These are phyloP conservation scores for Globisporangium ultimum DNA, from an alignment of 352 stramenopile species.

Conservation along the genomic window DNA sequence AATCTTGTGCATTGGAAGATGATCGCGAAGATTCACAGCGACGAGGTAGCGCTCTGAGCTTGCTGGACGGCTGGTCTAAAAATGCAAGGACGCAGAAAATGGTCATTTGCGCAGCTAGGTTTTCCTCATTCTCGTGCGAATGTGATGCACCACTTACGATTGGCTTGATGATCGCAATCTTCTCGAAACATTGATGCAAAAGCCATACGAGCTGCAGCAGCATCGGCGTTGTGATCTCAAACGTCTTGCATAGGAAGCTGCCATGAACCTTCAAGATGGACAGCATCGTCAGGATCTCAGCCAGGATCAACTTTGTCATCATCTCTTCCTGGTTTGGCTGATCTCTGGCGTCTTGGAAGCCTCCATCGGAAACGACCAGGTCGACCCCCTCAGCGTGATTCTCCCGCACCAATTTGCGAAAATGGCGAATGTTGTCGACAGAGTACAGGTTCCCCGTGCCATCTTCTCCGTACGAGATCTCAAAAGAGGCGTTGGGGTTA, in stretches of 20 bases:
- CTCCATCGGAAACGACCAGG: conserved; percentile 68
- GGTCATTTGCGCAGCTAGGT: not conserved
- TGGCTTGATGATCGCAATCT: conserved; percentile 69
- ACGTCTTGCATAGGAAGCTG: conserved; percentile 80
- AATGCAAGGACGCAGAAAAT: conserved; percentile 2
- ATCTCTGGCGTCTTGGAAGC: conserved; percentile 65
- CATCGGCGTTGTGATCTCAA: conserved; percentile 55
- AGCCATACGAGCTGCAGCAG: conserved; percentile 70
- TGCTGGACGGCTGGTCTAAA: conserved; percentile 69
- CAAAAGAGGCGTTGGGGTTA: conserved; percentile 18
- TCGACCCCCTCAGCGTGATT: conserved; percentile 36
- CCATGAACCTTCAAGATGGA: conserved; percentile 35
- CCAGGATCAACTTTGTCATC: conserved; percentile 60
- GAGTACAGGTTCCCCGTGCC: conserved; percentile 69
- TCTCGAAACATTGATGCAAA: conserved; percentile 55
- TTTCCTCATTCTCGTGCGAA: too few species aligned
- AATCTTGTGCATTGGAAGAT: conserved; percentile 19
- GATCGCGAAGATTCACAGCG: conserved; percentile 21
- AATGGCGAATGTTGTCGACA: conserved; percentile 49
- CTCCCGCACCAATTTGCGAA: conserved; percentile 34
- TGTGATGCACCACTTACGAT: conserved; percentile 21
- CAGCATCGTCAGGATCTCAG: conserved; percentile 63
- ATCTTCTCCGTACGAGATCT: conserved; percentile 63
- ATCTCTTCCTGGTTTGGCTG: conserved; percentile 60
- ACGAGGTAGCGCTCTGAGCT: conserved; percentile 81